Conservation (phyloP, 2,329 filamentous ascomycete genomes). For the Cladosporium oxysporum region DNA sequence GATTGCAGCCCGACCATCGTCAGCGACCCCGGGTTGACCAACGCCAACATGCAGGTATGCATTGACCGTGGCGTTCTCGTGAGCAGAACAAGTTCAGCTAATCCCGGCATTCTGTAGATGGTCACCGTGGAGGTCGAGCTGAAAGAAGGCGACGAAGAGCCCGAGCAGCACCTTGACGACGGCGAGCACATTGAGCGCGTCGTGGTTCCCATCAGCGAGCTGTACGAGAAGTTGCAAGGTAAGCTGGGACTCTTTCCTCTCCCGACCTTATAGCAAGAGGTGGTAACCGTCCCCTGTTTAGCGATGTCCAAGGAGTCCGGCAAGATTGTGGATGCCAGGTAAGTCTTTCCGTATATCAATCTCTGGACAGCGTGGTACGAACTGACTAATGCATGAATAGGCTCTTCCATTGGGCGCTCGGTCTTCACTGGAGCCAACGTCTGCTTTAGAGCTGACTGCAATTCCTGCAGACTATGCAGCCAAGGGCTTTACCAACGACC, state of each 20-base stretch:
- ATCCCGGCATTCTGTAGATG: slow-evolving; percentile 36
- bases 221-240: slow-evolving; percentile 57
- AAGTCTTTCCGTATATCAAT: slow-evolving; percentile 26
- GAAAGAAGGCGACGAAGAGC: slow-evolving; percentile 51
- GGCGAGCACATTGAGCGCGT: slow-evolving; percentile 64
- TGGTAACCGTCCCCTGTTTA: slow-evolving; percentile 28
- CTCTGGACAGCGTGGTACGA: background rate
- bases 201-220: slow-evolving; percentile 57
- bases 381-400: slow-evolving; percentile 36
- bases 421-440: slow-evolving; percentile 49
- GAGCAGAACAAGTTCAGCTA: background rate
- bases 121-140: slow-evolving; percentile 61
- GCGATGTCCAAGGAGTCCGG: slow-evolving; percentile 48
- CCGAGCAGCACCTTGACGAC: slow-evolving; percentile 61
- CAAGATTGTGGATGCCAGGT: slow-evolving; percentile 54
- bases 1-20: slow-evolving; percentile 66
- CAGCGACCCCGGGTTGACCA: slow-evolving; percentile 63
- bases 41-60: slow-evolving; percentile 58
- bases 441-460: slow-evolving; percentile 33
- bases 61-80: background rate
- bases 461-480: slow-evolving; percentile 31
- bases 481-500: slow-evolving; percentile 35
- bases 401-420: slow-evolving; percentile 62
- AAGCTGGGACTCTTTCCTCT: slow-evolving; percentile 22
- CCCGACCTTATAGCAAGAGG: slow-evolving; percentile 2